Percentiles rank a stretch among this genome's conserved stretches.
Conservation (phyloP, 495 filamentous ascomycete species). For the Mytilinidion resinicola region DNA sequence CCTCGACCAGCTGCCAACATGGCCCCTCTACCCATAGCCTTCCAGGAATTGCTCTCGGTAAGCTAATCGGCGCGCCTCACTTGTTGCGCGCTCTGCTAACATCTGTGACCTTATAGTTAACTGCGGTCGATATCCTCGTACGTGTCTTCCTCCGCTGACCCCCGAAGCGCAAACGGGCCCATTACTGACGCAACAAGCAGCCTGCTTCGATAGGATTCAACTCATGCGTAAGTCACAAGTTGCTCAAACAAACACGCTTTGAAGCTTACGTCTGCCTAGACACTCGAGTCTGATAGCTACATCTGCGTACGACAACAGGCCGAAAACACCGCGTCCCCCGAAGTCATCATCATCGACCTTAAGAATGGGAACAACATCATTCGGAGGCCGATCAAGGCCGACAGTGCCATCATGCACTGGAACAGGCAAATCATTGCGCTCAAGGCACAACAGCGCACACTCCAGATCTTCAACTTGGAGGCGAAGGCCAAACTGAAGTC, state of each 20-base stretch:
- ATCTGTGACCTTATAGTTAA: constrained; percentile 48
- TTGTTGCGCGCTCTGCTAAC: constrained; percentile 7
- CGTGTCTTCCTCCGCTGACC: constrained; percentile 35
- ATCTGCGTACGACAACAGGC: constrained; percentile 93
- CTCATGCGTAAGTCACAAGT: constrained; percentile 68
- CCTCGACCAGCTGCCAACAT: background rate
- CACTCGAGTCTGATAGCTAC: constrained; percentile 91
- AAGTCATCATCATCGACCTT: constrained; percentile 95
- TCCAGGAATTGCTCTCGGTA: constrained; percentile 22
- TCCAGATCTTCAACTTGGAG: constrained; percentile 94
- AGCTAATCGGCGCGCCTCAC: background rate
- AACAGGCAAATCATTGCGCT: constrained; percentile 90
- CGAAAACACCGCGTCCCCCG: constrained; percentile 69
- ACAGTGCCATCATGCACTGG: constrained; percentile 99
- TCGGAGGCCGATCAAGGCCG: constrained; percentile 92
- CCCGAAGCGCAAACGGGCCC: constrained; percentile 11
- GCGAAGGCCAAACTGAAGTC: constrained; percentile 92
- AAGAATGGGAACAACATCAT: constrained; percentile 92
- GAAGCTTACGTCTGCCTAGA: constrained; percentile 49
- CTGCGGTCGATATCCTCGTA: constrained; percentile 74
- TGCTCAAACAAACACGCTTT: constrained; percentile 1
- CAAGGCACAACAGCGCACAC: constrained; percentile 81
- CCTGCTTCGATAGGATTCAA: constrained; percentile 88
- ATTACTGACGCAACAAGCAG: constrained; percentile 43
- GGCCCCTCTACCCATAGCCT: constrained; percentile 20